A percentile compares a stretch with the other conserved stretches of the same genome.
phyloP scores from a whole-genome alignment of 305 asterid species.

The Plantago coronopus region DNA sequence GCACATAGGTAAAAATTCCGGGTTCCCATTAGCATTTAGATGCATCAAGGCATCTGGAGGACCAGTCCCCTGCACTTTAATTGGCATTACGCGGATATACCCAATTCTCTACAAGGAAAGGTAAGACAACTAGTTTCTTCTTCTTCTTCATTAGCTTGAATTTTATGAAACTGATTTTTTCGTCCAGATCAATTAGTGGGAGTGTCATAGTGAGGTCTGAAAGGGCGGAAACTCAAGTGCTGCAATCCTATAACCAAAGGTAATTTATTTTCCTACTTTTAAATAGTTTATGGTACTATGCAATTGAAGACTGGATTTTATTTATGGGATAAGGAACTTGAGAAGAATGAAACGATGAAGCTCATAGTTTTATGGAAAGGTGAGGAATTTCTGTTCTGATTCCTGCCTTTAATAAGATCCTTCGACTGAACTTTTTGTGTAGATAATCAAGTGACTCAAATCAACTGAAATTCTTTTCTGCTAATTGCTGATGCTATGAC shows the following conservation, averaged over 20 bases:
- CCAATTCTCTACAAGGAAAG: slow-evolving; percentile 85
- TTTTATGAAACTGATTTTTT: slow-evolving; percentile 25
- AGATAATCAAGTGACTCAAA: neutral
- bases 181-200: slow-evolving; percentile 61
- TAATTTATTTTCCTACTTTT: slow-evolving; percentile 25
- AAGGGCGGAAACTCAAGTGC: slow-evolving; percentile 62
- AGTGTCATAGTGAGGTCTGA: slow-evolving; percentile 66
- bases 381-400: neutral
- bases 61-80: slow-evolving; percentile 69
- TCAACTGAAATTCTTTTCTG: neutral
- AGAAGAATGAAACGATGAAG: neutral
- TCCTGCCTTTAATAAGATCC: slow-evolving; percentile 2
- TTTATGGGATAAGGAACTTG: neutral
- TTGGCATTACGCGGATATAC: slow-evolving; percentile 75
- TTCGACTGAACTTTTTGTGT: neutral
- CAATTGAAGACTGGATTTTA: neutral
- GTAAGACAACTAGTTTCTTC: slow-evolving; percentile 31
- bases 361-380: neutral
- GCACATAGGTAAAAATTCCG: slow-evolving; percentile 57
- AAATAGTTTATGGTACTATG: slow-evolving; percentile 5
- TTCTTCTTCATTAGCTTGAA: slow-evolving; percentile 5
- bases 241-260: slow-evolving; percentile 63
- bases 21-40: slow-evolving; percentile 72
- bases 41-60: slow-evolving; percentile 89
- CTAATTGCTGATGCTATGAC: slow-evolving; percentile 1